phyloP scores from a whole-genome alignment of 2,329 filamentous ascomycete genomes.

The Pyricularia grisea region DNA sequence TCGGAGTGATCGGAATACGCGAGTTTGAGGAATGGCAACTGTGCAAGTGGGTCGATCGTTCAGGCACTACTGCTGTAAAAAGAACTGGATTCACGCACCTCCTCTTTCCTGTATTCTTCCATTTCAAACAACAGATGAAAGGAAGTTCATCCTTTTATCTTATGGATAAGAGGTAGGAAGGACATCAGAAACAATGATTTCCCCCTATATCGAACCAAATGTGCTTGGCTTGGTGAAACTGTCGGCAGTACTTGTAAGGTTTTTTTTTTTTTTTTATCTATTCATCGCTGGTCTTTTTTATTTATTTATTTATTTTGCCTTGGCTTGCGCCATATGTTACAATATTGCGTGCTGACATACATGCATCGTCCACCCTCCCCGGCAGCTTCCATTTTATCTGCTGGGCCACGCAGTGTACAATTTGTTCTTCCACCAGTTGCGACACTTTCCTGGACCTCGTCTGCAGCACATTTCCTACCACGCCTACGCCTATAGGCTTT shows the following conservation, averaged over 20 bases:
- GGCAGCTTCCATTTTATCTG: not conserved
- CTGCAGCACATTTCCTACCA: not conserved
- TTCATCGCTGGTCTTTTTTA: not conserved
- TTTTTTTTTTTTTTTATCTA: no score
- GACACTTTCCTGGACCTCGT: conserved; percentile 9
- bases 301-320: no score
- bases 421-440: conserved; percentile 9
- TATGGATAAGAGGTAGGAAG: not conserved
- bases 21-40: not conserved
- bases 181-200: not conserved
- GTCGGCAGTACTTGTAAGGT: not conserved
- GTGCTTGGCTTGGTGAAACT: not conserved
- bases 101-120: not conserved
- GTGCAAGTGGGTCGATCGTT: not conserved
- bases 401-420: conserved; percentile 2
- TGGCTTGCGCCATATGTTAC: no score
- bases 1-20: not conserved
- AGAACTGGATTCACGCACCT: not conserved
- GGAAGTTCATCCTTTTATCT: not conserved
- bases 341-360: not conserved
- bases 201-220: not conserved
- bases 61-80: not conserved
- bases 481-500: conserved; percentile 1
- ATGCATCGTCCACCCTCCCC: not conserved
- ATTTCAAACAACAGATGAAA: not conserved